Evolutionary conservation across 805 yeast genomes (phyloP).

Genomic region (Myxozyma neotropica): DNA sequence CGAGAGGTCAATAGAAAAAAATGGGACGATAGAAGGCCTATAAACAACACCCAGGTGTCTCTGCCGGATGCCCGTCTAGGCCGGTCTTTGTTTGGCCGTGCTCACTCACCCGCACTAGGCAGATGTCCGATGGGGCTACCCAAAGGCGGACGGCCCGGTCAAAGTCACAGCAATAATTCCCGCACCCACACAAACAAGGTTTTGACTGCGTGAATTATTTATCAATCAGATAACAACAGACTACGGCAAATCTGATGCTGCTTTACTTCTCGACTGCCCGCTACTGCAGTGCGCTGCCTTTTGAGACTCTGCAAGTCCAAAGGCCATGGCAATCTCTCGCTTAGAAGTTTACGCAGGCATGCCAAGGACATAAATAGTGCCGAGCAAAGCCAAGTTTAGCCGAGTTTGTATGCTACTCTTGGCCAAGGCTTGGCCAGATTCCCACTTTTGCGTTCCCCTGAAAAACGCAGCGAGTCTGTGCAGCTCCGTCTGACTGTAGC

Average conservation of each 20-base stretch:
- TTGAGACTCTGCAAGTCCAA: too few relatives aligned
- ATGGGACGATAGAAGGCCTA: not conserved
- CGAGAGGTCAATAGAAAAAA: not conserved
- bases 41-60: not conserved
- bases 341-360: too few relatives aligned
- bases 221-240: not conserved
- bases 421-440: not conserved
- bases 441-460: not conserved
- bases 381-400: not conserved
- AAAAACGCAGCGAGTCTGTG: too few relatives aligned
- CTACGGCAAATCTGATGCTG: too few relatives aligned
- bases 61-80: conserved; percentile 1
- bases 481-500: not conserved
- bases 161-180: not conserved
- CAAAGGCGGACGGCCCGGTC: not conserved
- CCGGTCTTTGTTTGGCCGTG: not conserved
- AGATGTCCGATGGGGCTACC: not conserved
- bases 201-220: not conserved
- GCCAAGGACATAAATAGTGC: not conserved
- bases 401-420: not conserved
- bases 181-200: not conserved
- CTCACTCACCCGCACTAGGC: not conserved
- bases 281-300: too few relatives aligned
- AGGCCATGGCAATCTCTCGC: too few relatives aligned
- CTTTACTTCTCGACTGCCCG: too few relatives aligned